Base-by-base conservation (phyloP, 805 yeast genomes). In the Saturnispora sekii region DNA sequence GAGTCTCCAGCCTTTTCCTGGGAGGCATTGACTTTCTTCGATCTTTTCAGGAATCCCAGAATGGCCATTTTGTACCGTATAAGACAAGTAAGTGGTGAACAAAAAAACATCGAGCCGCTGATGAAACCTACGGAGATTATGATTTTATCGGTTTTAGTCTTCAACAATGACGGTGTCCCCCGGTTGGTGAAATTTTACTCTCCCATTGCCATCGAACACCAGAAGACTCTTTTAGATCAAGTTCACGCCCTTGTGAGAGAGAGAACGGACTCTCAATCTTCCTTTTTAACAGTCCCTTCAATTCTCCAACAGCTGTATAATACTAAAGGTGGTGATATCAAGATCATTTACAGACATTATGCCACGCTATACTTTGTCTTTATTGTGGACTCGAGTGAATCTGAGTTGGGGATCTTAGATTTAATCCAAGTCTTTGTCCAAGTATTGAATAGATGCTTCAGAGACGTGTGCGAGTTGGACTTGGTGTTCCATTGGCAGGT, bases 401-500 rank as follows among this genome's bases (percentile, higher is more conserved):
- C 89, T 28, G 97, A 93, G 63, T 70, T 93, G 35, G 97, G 97
- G 1, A 90, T 90, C 40, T 65, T 93, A 38, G 98, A 93, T 62
- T 66, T 93, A 58, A 90, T 93, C 46, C 98, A 93, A 61, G 97
- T 93, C 36, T 90, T 93, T 70, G 98, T 93, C 3, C 97, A 93
- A 62, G 84, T 95, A 43, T 71, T 93, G 52, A 96, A 93, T 60
- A 78, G 83, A 47, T 93, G 98, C 63, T 93, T 93, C 64, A 81
- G 80, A 49, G 89, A 88, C 57, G 98, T 93, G 6, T 89, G 96
- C 62, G 98, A 93, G 60, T 70, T 93, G 53, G 98, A 93, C 64
- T 70, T 93, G 50, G 96, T 93, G n/a, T 90, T 89, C 66, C 97
- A 97, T 14, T 93, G 98, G 97, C 97, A 93, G 64, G 94, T 88